Base-by-base conservation (phyloP, 164 flowering plant genomes). In the Taxillus chinensis region DNA sequence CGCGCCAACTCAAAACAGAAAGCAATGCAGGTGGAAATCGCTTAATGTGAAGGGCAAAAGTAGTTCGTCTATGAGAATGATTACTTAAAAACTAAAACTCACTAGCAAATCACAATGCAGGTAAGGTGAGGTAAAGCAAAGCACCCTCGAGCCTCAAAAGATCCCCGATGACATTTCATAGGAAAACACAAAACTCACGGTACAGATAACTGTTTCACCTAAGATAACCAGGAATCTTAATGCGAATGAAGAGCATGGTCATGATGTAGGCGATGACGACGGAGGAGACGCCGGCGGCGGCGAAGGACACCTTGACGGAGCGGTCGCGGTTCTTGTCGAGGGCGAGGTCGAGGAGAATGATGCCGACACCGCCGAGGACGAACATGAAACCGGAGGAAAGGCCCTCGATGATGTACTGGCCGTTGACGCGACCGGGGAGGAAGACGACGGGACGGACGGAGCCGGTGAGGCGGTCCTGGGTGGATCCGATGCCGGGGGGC, bases 331-430 rank as follows among this genome's bases (percentile, higher is more conserved):
- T 84, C 41, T 76, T 77, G 46, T 90, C 96, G 1, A 87, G 72
- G 4, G 92, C 92, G 3, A 93, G 84, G 64, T 93, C 97, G 79
- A 93, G 50, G 14, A 93, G 72, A 15, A 93, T 74, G 55, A 93
- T 85, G 42, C 98, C 98, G 3, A 83, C 3, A 0, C 98, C 98
- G 38, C 98, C 97, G 27, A 93, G 82, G n/a, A 93, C 81, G 71
- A 93, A 93, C 98, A 93, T 93, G 82, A 88, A 93, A 1, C 98
- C 97, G 5, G 97, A 88, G 2, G 96, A 88, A 12, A 93, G 86
- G 0, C 98, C 98, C 61, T 93, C 98, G 62, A 93, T 88, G 63
- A 93, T 93, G 82, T 93, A 93, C 91, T 93, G 98, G 2, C 97
- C 97, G 68, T 93, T 93, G 74, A 93, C 97, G 4, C 97, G 81